Percentiles rank a stretch among this genome's conserved stretches.
phyloP scores from a whole-genome alignment of 768 basidiomycete genomes.

The Clitopilus passeckerianus region DNA sequence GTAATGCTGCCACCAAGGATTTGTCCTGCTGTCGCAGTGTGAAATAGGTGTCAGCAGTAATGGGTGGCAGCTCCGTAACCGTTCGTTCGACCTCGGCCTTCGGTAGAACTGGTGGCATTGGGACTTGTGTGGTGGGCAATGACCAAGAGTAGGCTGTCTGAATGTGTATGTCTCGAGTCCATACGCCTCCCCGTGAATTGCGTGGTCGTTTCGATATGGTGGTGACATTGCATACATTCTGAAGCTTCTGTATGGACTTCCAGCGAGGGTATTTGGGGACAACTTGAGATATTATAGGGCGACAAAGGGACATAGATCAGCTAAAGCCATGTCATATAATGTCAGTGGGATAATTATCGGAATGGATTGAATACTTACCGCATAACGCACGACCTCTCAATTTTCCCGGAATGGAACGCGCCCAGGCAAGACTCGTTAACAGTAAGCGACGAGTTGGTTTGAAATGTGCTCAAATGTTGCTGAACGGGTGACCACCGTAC shows the following conservation, averaged over 20 bases:
- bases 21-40: slow-evolving; percentile 4
- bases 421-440: slow-evolving; percentile 5
- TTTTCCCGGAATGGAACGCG: slow-evolving; percentile 4
- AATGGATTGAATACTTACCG: slow-evolving; percentile 26
- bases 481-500: neutral
- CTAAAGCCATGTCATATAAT: slow-evolving; percentile 21
- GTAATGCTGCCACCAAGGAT: slow-evolving; percentile 3
- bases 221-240: neutral
- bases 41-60: slow-evolving; percentile 3
- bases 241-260: slow-evolving; percentile 13
- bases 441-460: neutral
- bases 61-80: neutral
- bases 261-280: slow-evolving; percentile 21
- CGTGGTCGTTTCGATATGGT: neutral
- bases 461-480: neutral
- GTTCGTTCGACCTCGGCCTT: neutral
- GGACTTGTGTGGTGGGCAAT: neutral
- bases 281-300: slow-evolving; percentile 48
- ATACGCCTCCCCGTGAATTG: neutral
- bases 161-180: neutral
- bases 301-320: slow-evolving; percentile 79
- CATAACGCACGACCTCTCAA: slow-evolving; percentile 44
- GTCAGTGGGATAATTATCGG: slow-evolving; percentile 9
- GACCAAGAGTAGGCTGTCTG: neutral
- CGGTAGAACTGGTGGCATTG: neutral